Conservation (phyloP, 1,139 yeast genomes). For the Scheffersomyces stambukii region DNA sequence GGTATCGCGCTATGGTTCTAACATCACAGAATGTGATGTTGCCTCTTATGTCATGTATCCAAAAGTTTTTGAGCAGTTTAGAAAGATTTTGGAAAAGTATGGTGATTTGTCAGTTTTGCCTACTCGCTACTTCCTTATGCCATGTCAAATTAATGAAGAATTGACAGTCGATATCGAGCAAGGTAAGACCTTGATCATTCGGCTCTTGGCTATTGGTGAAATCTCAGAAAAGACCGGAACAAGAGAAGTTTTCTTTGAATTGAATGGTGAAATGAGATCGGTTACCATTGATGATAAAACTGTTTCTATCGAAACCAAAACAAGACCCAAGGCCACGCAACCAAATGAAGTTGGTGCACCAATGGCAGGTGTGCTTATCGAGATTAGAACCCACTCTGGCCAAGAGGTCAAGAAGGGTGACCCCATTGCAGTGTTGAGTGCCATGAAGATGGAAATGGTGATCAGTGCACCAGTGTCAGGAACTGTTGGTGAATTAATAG, state of each 20-base stretch:
- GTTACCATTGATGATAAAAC: slow-evolving; percentile 87
- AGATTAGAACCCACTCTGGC: slow-evolving; percentile 85
- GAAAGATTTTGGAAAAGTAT: slow-evolving; percentile 66
- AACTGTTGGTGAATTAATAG: slow-evolving; percentile 66
- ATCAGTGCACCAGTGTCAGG: slow-evolving; percentile 91
- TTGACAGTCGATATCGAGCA: slow-evolving; percentile 84
- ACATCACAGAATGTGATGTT: slow-evolving; percentile 77
- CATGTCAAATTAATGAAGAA: slow-evolving; percentile 85
- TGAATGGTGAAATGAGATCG: slow-evolving; percentile 97
- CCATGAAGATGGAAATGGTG: slow-evolving; percentile 99
- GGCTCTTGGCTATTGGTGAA: slow-evolving; percentile 91
- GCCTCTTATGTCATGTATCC: slow-evolving; percentile 98
- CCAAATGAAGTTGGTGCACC: slow-evolving; percentile 97
- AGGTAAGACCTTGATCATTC: slow-evolving; percentile 91
- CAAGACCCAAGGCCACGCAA: slow-evolving; percentile 90
- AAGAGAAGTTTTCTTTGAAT: slow-evolving; percentile 95
- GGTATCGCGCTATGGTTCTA: slow-evolving; percentile 54
- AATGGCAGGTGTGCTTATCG: slow-evolving; percentile 98
- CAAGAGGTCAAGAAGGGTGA: slow-evolving; percentile 94
- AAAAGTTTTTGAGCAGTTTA: slow-evolving; percentile 87
- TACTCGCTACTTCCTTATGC: slow-evolving; percentile 82
- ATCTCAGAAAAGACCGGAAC: slow-evolving; percentile 79
- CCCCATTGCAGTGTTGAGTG: slow-evolving; percentile 88
- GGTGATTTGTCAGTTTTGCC: slow-evolving; percentile 95
- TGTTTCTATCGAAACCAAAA: slow-evolving; percentile 75